Base-by-base conservation (phyloP, 805 yeast genomes). In the Metschnikowia henanensis region DNA sequence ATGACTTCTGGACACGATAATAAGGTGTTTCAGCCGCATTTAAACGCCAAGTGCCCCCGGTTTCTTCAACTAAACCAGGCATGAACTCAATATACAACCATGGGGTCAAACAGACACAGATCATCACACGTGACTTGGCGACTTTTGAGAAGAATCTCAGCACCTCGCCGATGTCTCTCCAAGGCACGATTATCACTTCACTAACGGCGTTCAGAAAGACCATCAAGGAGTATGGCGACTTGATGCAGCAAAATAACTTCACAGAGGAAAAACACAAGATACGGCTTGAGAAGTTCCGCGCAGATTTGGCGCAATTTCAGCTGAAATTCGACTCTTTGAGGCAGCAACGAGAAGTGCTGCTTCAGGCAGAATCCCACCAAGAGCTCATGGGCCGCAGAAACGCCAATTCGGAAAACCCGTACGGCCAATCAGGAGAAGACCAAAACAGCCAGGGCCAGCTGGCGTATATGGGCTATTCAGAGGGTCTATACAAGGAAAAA, bases 41-140 rank as follows among this genome's bases (percentile, higher is more conserved):
- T 15, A 30, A 17, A 15, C 32, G 16, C 10, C 18, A 30, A n/a
- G 5, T 26, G n/a, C 12, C 29, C 12, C 5, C 29, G n/a, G n/a
- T 12, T 26, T 10, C 28, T n/a, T 26, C 7, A 18, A 32, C n/a
- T n/a, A 4, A 32, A 17, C 16, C 13, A 13, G 35, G 18, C 25
- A 49, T 43, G 98, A 91, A 90, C 66, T 83, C 96, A 21, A 72
- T 91, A 40, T 89, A 84, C 68, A 92, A 88, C 66, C 95, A 88
- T 63, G 97, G 96, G 7, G 74, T 86, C 42, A 89, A 88, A 63
- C 97, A 91, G 64, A 80, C 89, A 23, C 87, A 80, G 55, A 73
- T 82, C 21, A 67, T 92, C 40, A 77, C 81, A 46, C 77, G 78
- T 48, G 97, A 90, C 55, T 65, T 92, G 37, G 72, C 76, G 16